Evolutionary conservation across 2,329 filamentous ascomycete genomes (phyloP).

Genomic region (Phyllosticta citrichinensis): DNA sequence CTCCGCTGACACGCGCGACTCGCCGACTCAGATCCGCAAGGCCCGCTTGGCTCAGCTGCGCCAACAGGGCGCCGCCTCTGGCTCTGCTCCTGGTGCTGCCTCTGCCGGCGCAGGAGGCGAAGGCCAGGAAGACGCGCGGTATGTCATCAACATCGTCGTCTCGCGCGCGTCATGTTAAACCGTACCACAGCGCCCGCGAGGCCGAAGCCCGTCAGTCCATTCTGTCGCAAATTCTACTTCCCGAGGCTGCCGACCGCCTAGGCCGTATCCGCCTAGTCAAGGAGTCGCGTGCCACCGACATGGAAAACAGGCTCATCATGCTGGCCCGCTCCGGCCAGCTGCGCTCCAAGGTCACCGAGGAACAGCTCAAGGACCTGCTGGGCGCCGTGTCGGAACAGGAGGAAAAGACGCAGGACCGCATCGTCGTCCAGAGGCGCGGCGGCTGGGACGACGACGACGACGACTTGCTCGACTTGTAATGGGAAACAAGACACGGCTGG

Average conservation of each 20-base stretch:
- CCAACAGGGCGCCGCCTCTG: slow-evolving; percentile 50
- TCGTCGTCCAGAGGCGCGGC: slow-evolving; percentile 71
- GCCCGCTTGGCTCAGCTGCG: slow-evolving; percentile 91
- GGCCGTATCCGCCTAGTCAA: slow-evolving; percentile 94
- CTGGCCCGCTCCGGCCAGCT: slow-evolving; percentile 83
- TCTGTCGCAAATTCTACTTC: slow-evolving; percentile 86
- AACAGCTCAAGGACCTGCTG: slow-evolving; percentile 85
- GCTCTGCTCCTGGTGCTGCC: slow-evolving; percentile 34
- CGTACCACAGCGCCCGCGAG: slow-evolving; percentile 29
- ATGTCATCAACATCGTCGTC: slow-evolving; percentile 30
- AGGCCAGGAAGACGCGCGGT: slow-evolving; percentile 27
- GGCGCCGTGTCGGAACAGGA: slow-evolving; percentile 70
- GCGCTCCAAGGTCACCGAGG: slow-evolving; percentile 77
- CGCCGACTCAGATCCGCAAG: slow-evolving; percentile 71
- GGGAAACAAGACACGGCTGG: background rate
- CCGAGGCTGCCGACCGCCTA: slow-evolving; percentile 84
- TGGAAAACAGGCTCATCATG: slow-evolving; percentile 89
- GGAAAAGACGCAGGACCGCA: slow-evolving; percentile 60
- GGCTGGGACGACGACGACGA: slow-evolving; percentile 72
- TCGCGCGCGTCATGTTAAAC: slow-evolving; percentile 18
- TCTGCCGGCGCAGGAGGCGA: slow-evolving; percentile 34
- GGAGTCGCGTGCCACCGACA: slow-evolving; percentile 75
- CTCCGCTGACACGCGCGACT: slow-evolving; percentile 69
- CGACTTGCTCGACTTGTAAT: slow-evolving; percentile 29
- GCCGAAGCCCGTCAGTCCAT: slow-evolving; percentile 66